Base-by-base conservation (phyloP, 2,329 filamentous ascomycete genomes). In the Aspergillus phoenicis region DNA sequence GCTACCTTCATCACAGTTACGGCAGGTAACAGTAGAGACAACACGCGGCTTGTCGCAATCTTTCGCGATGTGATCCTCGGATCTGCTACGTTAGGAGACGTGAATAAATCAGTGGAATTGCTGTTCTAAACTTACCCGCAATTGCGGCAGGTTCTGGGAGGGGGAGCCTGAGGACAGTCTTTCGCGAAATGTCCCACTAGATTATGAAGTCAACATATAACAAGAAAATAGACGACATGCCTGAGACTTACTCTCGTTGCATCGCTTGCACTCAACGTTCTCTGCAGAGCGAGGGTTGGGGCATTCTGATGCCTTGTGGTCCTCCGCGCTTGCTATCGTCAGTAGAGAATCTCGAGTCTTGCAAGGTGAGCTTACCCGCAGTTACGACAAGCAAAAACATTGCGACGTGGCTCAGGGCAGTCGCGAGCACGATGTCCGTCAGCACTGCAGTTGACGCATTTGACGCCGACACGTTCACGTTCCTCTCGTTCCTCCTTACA, bases 351-450 rank as follows among this genome's bases (percentile, higher is more conserved):
- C 52, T 4, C 15, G 59, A 47, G 11, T 10, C 36, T 15, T n/a
- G 22, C 7, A 10, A 30, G 7, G 28, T 11, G 6, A 17, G 52
- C 75, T 57, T 71, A 80, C 71, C 82, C 80, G 75, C 84, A 85
- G 61, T 86, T 83, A 66, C 82, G 84, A 71, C 84, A 86, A 28
- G 76, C 73, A 56, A 70, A 74, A 54, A 69, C 72, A 62, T 77
- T 73, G 48, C 66, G 68, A 52, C 79, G 80, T 20, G 68, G 54
- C 58, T 77, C 68, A 8, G 70, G 66, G 66, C 81, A 83, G 62
- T 83, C 81, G 55, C 81, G 81, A 65, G 77, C 78, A 63, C 81
- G 79, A 66, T 84, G 82, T 17, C 82, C 82, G 15, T 71, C 54
- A 24, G 75, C 74, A 20, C 70, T 73, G 66, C 83, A 86, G 63